phyloP scores from a whole-genome alignment of 2,329 filamentous ascomycete species.

The Arthrobotrys sphaeroides region DNA sequence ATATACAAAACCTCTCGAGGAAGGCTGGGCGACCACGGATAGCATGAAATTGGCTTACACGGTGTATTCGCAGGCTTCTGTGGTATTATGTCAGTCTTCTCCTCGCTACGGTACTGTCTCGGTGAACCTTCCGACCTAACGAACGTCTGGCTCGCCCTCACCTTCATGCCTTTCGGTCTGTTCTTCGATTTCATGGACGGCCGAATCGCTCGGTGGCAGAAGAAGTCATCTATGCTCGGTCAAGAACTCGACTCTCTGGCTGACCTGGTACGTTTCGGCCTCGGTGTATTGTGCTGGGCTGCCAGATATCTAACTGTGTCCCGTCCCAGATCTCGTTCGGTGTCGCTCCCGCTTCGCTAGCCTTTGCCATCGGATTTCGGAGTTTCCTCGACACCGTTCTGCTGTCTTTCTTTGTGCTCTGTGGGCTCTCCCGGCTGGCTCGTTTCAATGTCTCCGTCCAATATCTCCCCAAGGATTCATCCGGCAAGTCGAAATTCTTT shows the following conservation, averaged over 20 bases:
- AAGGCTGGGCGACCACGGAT: background rate
- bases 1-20: conserved; percentile 47
- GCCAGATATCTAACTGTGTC: background rate
- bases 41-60: conserved; percentile 18
- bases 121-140: conserved; percentile 72
- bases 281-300: background rate
- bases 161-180: conserved; percentile 87
- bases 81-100: conserved; percentile 94
- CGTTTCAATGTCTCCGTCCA: conserved; percentile 97
- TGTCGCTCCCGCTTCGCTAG: conserved; percentile 84
- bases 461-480: conserved; percentile 87
- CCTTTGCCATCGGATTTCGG: conserved; percentile 88
- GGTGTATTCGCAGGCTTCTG: conserved; percentile 72
- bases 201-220: conserved; percentile 93
- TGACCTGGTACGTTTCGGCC: conserved; percentile 69
- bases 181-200: conserved; percentile 99
- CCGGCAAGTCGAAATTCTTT: conserved; percentile 93
- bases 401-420: conserved; percentile 89
- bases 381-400: conserved; percentile 81
- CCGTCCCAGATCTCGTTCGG: conserved; percentile 85
- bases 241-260: conserved; percentile 96
- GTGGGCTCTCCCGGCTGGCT: conserved; percentile 89
- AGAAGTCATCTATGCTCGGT: conserved; percentile 97
- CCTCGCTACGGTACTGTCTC: conserved; percentile 91
- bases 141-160: conserved; percentile 83